Evolutionary conservation across 306 rosid species (phyloP), one percentile per base, ranked within the genome.

Genomic region (Castanospermum australe): DNA sequence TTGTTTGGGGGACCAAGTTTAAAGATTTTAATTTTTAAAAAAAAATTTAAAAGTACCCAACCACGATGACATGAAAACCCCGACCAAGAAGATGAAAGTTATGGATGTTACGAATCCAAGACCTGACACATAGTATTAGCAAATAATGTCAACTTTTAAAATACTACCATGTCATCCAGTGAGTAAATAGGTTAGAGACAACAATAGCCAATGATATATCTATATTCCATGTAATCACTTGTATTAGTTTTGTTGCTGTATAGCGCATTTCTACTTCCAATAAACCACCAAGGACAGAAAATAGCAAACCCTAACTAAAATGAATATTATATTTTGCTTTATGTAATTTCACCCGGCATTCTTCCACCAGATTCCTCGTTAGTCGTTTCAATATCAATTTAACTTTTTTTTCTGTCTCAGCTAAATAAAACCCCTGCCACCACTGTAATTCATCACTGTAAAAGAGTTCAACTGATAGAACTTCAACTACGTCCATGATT

Each of bases 31-130:
- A n/a, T n/a, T n/a, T n/a, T n/a, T n/a, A n/a, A n/a, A n/a, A n/a
- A n/a, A n/a, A n/a, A n/a, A n/a, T n/a, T n/a, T n/a, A n/a, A n/a
- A n/a, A n/a, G n/a, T n/a, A 61, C 95, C 95, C 91, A 90, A 72
- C 95, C 95, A 90, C 42, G 95, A 90, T 71, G 95, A 90, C 95
- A 90, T 90, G 88, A 90, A 87, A 64, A 90, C 91, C 86, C 95
- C 95, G 44, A 90, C 89, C 83, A 90, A 48, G n/a, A n/a, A n/a
- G n/a, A n/a, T n/a, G n/a, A n/a, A n/a, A n/a, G n/a, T n/a, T n/a
- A n/a, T n/a, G n/a, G 86, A 90, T 88, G 86, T 90, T 65, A 89
- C 82, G 65, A 90, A 90, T 61, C 95, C 95, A 82, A 90, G 92
- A 71, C 95, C 95, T 90, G 80, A 54, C 69, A 70, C 73, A 17